phyloP scores from a whole-genome alignment of 1,284 basidiomycete species.

The Ustilago curta region DNA sequence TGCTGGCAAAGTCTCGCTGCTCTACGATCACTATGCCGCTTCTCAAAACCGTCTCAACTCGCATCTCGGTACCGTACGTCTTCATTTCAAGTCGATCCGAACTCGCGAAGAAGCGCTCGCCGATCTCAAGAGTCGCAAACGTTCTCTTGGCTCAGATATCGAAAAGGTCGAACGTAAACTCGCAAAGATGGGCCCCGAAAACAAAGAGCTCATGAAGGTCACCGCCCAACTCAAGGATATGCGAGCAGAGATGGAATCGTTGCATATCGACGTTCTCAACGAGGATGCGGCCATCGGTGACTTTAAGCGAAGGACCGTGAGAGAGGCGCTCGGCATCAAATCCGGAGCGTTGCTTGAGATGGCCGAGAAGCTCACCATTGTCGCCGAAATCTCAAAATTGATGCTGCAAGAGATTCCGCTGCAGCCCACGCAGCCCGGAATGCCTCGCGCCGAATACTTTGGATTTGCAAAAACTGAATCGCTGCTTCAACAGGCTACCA shows the following conservation, averaged over 20 bases:
- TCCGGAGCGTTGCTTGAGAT: constrained; percentile 88
- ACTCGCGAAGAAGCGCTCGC: constrained; percentile 86
- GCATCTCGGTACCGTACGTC: constrained; percentile 80
- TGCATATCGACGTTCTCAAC: constrained; percentile 85
- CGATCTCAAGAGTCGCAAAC: constrained; percentile 79
- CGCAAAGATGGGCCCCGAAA: constrained; percentile 86
- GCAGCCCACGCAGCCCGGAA: constrained; percentile 82
- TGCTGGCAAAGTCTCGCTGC: constrained; percentile 78
- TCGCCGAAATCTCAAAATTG: constrained; percentile 83
- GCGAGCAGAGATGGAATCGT: constrained; percentile 78
- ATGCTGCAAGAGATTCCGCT: constrained; percentile 85
- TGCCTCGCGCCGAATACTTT: constrained; percentile 79
- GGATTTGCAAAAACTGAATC: constrained; percentile 61
- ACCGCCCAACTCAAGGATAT: constrained; percentile 80
- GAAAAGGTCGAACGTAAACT: constrained; percentile 91
- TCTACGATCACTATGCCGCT: constrained; percentile 79
- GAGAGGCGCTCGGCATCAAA: constrained; percentile 83
- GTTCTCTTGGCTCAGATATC: constrained; percentile 78
- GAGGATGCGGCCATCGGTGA: constrained; percentile 87
- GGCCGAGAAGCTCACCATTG: constrained; percentile 87
- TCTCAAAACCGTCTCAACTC: constrained; percentile 80
- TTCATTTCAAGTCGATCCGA: constrained; percentile 75
- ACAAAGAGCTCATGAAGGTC: constrained; percentile 85
- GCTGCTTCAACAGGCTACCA: constrained; percentile 57
- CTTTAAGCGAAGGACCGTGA: constrained; percentile 80